Percentiles rank a stretch among this genome's conserved stretches.
These are phyloP conservation scores for Alternaria rosae DNA, from an alignment of 2,329 filamentous ascomycete genomes.

Conservation along the genomic window DNA sequence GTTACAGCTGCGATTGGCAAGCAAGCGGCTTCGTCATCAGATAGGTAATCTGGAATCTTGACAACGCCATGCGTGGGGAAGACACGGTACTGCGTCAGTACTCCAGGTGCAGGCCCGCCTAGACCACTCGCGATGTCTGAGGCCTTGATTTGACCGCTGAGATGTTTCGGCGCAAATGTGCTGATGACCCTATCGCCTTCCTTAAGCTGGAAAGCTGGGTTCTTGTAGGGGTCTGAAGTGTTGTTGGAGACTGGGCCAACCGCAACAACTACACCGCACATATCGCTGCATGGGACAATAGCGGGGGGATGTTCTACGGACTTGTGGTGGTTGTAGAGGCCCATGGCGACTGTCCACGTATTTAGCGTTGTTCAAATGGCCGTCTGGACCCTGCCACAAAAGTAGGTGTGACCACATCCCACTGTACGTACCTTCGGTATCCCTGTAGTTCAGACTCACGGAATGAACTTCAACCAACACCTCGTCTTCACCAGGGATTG, in stretches of 20 bases:
- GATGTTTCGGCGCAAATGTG: slow-evolving; percentile 66
- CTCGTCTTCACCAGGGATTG: slow-evolving; percentile 49
- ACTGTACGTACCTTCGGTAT: slow-evolving; percentile 53
- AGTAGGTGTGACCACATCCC: not conserved
- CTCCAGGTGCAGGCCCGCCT: slow-evolving; percentile 66
- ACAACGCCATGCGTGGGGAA: slow-evolving; percentile 66
- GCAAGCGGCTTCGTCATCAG: slow-evolving; percentile 66
- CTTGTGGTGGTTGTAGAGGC: slow-evolving; percentile 72
- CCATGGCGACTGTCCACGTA: slow-evolving; percentile 64
- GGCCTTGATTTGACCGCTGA: slow-evolving; percentile 66
- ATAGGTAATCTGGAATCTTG: slow-evolving; percentile 63
- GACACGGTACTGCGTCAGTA: slow-evolving; percentile 66
- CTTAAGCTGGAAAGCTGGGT: slow-evolving; percentile 41
- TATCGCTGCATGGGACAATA: slow-evolving; percentile 73
- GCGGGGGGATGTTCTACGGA: slow-evolving; percentile 53
- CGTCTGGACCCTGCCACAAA: not conserved
- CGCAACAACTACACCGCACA: slow-evolving; percentile 68
- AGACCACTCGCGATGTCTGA: slow-evolving; percentile 65
- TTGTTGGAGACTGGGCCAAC: slow-evolving; percentile 52
- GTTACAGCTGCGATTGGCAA: slow-evolving; percentile 69
- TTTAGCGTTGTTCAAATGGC: slow-evolving; percentile 7
- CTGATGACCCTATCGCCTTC: slow-evolving; percentile 70
- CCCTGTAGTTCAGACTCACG: slow-evolving; percentile 64
- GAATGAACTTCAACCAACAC: slow-evolving; percentile 61
- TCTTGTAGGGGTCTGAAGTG: slow-evolving; percentile 56